Evolutionary conservation across 306 rosid genomes (phyloP), one percentile per base, ranked within the genome.

Genomic region (Rubus idaeus): DNA sequence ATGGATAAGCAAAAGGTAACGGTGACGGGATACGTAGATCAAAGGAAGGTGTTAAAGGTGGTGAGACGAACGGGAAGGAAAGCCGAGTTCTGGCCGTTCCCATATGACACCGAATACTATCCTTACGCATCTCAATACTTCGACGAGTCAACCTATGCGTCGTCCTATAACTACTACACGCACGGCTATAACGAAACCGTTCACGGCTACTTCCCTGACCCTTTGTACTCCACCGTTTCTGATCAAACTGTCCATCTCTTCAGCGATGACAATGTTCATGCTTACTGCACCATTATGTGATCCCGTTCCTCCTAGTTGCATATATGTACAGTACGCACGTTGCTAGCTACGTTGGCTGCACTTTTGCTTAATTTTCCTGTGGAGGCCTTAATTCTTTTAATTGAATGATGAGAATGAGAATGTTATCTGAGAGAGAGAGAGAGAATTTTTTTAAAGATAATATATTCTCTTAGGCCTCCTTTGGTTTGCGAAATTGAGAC

Each of bases 81-180:
- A 40, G 96, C 96, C 4, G 98, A 89, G 77, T 86, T 83, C 53
- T 90, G 93, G 96, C 96, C 96, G 26, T 93, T 90, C 77, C 94
- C 96, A 50, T 90, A 89, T 47, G 94, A 93, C 61, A 74, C 73
- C 37, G 91, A 93, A 75, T 88, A 91, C 39, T 88, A 89, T 21
- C 91, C 96, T 0, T 89, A 87, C 35, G 96, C 96, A 11, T 81
- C 88, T 0, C 70, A 72, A 9, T 93, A 93, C 68, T 73, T 84
- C 17, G 89, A 93, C 58, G 96, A 89, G 46, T 89, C 94, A 0
- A 90, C 90, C 3, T 89, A 56, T 52, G 10, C 86, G 0, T 66
- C 97, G 7, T 87, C 91, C 4, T 90, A 90, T 74, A 93, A 93
- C 50, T 93, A 93, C 72, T 89, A 82, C 68, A 83, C 49, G 52